Conservation (phyloP, 352 stramenopile genomes). For the Phytopythium mirpurense region DNA sequence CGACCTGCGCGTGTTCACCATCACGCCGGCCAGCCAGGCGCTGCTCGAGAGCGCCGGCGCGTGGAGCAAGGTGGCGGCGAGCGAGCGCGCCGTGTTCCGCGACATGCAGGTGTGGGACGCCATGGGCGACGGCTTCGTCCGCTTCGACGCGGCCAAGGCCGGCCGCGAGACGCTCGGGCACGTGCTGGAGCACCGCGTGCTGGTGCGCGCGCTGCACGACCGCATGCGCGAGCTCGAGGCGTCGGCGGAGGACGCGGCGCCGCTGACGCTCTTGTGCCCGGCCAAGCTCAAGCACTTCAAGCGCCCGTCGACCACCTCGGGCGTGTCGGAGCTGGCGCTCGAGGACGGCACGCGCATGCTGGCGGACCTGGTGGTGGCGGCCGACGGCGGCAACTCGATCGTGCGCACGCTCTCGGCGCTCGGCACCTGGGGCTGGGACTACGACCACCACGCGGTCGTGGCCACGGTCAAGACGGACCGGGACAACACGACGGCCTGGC, state of each 20-base stretch:
- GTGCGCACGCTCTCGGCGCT: slow-evolving; percentile 81
- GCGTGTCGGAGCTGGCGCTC: slow-evolving; percentile 53
- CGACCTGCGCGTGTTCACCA: slow-evolving; percentile 88
- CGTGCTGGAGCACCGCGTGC: slow-evolving; percentile 85
- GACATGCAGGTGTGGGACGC: slow-evolving; percentile 91
- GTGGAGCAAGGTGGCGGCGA: slow-evolving; percentile 64
- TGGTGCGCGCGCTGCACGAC: slow-evolving; percentile 82
- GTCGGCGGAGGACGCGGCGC: slow-evolving; percentile 34
- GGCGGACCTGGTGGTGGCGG: slow-evolving; percentile 80
- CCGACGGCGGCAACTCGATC: slow-evolving; percentile 88
- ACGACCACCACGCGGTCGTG: slow-evolving; percentile 91
- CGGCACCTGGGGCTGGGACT: slow-evolving; percentile 89
- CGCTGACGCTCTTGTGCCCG: slow-evolving; percentile 67
- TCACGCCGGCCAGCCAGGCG: slow-evolving; percentile 80
- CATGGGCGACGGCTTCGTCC: slow-evolving; percentile 86
- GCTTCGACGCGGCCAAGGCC: slow-evolving; percentile 73
- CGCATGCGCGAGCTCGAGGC: slow-evolving; percentile 71
- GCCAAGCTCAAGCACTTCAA: slow-evolving; percentile 83
- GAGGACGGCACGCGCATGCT: slow-evolving; percentile 69
- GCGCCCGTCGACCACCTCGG: slow-evolving; percentile 36
- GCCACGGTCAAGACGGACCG: slow-evolving; percentile 84
- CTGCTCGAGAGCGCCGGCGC: slow-evolving; percentile 71
- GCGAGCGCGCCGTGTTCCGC: slow-evolving; percentile 66
- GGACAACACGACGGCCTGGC: slow-evolving; percentile 84
- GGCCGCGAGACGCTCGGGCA: slow-evolving; percentile 65